Base-by-base conservation (phyloP, 2,329 filamentous ascomycete genomes). In the Coleophoma cylindrospora region DNA sequence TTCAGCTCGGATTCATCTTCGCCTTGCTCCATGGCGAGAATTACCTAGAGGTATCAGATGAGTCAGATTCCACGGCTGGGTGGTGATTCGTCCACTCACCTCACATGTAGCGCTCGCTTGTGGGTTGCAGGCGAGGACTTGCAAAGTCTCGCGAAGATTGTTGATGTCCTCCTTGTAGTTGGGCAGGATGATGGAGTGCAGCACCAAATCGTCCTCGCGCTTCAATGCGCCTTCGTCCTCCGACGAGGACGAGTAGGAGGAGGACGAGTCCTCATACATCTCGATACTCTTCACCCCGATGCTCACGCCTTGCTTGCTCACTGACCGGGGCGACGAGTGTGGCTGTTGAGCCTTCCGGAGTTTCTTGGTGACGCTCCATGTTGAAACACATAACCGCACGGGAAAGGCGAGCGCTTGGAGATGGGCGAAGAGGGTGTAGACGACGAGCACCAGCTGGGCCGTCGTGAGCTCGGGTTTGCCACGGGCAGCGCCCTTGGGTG, bases 141-240 rank as follows among this genome's bases (percentile, higher is more conserved):
- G 79, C 17, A 89, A 68, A 0, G 86, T 89, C 62, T 87, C 83
- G 54, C 79, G 75, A 43, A 89, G 70, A 0, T 81, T 86, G 51
- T 86, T 81, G 50, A 83, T 70, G 50, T 88, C 84, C 64, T 89
- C 86, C 66, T 86, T 86, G 70, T 89, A 89, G 61, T 87, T 87
- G 15, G 86, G 86, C 40, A 89, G 74, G 55, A 89, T 73, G 54
- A 89, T 86, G 13, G 80, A 82, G 62, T 87, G 83, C 32, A 86
- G 68, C 49, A 86, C 67, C 46, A 51, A 47, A 10, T 66, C 61
- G 21, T 70, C 69, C 38, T 74, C 69, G n/a, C 68, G 48, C 6
- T 52, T 48, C 27, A 27, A 27, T 10, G 27, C 27, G 6, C 27
- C 12, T 12, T 46, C 45, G 37, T 46, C 49, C 17, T 50, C 48